Evolutionary conservation across 306 rosid genomes (phyloP), one percentile per base, ranked within the genome.

Genomic region (Hippophae gyantsensis): DNA sequence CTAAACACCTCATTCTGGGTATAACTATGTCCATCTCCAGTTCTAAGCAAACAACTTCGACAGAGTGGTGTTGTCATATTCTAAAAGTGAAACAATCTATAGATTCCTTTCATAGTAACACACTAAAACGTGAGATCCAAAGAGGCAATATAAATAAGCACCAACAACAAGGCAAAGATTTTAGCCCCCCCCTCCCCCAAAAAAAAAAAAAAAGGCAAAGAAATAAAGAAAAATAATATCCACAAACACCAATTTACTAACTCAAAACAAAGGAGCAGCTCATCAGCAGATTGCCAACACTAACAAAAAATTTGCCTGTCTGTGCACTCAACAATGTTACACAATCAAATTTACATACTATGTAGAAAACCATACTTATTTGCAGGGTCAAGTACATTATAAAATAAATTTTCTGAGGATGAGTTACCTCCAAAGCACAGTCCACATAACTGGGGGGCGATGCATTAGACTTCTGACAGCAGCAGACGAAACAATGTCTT

Each of bases 401-500:
- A 32, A 52, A 13, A 47, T 38, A 54, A 8, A 13, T 8, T 45
- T 13, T 57, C 14, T 48, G 56, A 48, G 7, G 64, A 69, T 65
- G 18, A 43, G 77, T 65, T 77, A 85, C 94, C 67, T 89, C 89
- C 84, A 89, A 78, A 72, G 59, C 75, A 57, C 47, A 67, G 69
- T 89, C 95, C 51, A 76, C 92, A 6, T 65, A 81, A 54, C 84
- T 58, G 51, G 54, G 58, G 56, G 84, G 82, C 13, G 66, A 66
- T 41, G 44, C 68, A 54, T 70, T 56, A 72, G 95, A 86, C 49
- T 89, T 69, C 53, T 48, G 54, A 58, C 97, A 89, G 61, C 71
- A 56, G 65, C 97, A 89, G 65, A 68, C 12, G 58, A 89, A 89
- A 13, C 65, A 57, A 74, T 89, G 86, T 76, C 80, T 89, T 50